Evolutionary conservation across 306 rosid genomes (phyloP), one percentile per base, ranked within the genome.

Genomic region (Rosa multiflora): DNA sequence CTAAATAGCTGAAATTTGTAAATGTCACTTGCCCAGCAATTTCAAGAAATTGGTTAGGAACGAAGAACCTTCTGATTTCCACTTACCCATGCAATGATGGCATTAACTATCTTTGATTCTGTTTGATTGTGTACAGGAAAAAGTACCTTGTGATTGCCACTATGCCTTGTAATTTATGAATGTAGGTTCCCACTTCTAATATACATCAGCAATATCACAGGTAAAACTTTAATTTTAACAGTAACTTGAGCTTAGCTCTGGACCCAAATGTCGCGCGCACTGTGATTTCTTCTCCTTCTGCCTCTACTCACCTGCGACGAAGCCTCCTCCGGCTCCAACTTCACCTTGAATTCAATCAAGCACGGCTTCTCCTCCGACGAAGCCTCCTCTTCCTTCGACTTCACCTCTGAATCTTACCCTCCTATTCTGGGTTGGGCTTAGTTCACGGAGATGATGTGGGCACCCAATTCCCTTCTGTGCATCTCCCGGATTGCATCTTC

Each of bases 291-390:
- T 32, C 35, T 32, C 35, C 35, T 32, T 32, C 35, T 32, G 35
- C 35, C 20, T n/a, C 6, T 55, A 5, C 15, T 40, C 77, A 55
- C 40, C 29, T 10, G 18, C 10, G 17, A 32, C 3, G 35, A 32
- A 32, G 35, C 8, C 59, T 75, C 29, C 59, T 43, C 70, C 23
- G 78, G 70, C 32, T 51, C 39, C 0, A 49, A 46, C 43, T 77
- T 68, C 11, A 89, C 89, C 0, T 39, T 8, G 11, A 29, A 64
- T 3, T 62, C 40, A 23, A 23, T 23, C 43, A 43, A 63, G 39
- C 67, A 64, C 20, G 90, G 87, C 72, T 93, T 32, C 35, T 32
- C 35, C 35, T 32, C 35, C 35, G 35, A 32, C 35, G 35, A 32
- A 32, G 35, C 35, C 35, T 32, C 35, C 35, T 2, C 35, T 2